These are phyloP conservation scores for Chloris gayana DNA, from an alignment of 176 grass and related monocot species.

Conservation along the genomic window DNA sequence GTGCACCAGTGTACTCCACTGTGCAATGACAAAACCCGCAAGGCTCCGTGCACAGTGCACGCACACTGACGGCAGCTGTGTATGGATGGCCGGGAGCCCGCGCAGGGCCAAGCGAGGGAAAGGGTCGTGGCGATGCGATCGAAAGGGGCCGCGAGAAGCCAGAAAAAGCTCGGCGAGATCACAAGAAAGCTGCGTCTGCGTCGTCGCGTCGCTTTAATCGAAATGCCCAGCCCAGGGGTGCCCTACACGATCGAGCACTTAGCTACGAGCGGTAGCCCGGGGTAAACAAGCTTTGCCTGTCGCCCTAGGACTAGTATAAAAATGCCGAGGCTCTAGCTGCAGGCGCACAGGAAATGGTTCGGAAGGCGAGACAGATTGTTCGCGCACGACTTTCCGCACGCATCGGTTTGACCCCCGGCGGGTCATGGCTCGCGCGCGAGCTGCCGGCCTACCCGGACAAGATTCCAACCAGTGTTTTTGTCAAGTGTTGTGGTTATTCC, in stretches of 20 bases:
- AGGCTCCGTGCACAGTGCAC: neutral
- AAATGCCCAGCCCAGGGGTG: neutral
- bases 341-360: neutral
- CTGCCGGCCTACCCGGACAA: constrained; percentile 13
- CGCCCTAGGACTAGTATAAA: neutral
- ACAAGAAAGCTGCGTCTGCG: constrained; percentile 28
- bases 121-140: neutral
- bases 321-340: neutral
- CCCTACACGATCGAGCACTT: neutral
- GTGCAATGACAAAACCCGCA: neutral
- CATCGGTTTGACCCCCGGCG: constrained; percentile 5
- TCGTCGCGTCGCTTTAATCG: neutral
- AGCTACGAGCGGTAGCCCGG: neutral
- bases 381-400: neutral
- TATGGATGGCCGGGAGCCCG: neutral
- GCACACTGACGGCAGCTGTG: neutral
- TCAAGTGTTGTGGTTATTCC: constrained; percentile 18
- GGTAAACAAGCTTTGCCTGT: neutral
- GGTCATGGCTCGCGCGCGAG: neutral
- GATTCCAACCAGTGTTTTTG: constrained; percentile 22
- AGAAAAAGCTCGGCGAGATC: constrained; percentile 16
- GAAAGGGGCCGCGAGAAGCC: neutral
- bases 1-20: neutral
- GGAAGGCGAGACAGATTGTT: constrained; percentile 35
- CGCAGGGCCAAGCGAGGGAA: neutral